A percentile compares a stretch with the other conserved stretches of the same genome.
Evolutionary conservation across 257 asterid genomes (phyloP).

Genomic region (Nicotiana knightiana): DNA sequence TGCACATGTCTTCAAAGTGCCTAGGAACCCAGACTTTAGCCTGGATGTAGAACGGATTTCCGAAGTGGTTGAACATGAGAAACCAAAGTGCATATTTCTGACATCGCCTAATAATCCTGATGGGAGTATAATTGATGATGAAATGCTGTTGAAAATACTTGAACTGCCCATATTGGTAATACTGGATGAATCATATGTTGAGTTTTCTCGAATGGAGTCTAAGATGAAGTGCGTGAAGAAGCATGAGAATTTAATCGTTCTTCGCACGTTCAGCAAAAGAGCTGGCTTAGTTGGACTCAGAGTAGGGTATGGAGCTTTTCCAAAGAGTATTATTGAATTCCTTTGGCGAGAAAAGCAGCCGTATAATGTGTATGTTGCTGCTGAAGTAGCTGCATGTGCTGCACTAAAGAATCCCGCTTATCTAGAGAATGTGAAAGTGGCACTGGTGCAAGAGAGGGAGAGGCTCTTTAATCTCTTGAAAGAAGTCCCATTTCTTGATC

Average conservation of each 20-base stretch:
- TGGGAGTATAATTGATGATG: constrained; percentile 89
- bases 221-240: constrained; percentile 97
- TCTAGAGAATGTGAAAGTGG: constrained; percentile 90
- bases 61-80: constrained; percentile 71
- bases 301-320: constrained; percentile 95
- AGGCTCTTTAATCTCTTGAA: constrained; percentile 76
- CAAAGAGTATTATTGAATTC: constrained; percentile 77
- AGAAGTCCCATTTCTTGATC: constrained; percentile 83
- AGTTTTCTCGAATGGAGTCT: constrained; percentile 77
- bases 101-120: constrained; percentile 99
- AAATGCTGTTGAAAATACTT: constrained; percentile 60
- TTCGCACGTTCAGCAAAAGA: constrained; percentile 96
- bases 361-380: constrained; percentile 93
- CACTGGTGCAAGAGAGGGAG: constrained; percentile 80
- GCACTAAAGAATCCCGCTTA: constrained; percentile 73
- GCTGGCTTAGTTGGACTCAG: constrained; percentile 97
- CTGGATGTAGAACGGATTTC: constrained; percentile 69
- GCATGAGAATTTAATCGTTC: constrained; percentile 88
- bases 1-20: constrained; percentile 80
- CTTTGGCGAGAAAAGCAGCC: constrained; percentile 99
- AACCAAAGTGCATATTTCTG: constrained; percentile 86
- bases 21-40: constrained; percentile 78
- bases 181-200: constrained; percentile 94
- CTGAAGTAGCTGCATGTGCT: constrained; percentile 95
- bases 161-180: constrained; percentile 76